phyloP scores from a whole-genome alignment of 768 basidiomycete genomes.

The Trametes cinnabarina region DNA sequence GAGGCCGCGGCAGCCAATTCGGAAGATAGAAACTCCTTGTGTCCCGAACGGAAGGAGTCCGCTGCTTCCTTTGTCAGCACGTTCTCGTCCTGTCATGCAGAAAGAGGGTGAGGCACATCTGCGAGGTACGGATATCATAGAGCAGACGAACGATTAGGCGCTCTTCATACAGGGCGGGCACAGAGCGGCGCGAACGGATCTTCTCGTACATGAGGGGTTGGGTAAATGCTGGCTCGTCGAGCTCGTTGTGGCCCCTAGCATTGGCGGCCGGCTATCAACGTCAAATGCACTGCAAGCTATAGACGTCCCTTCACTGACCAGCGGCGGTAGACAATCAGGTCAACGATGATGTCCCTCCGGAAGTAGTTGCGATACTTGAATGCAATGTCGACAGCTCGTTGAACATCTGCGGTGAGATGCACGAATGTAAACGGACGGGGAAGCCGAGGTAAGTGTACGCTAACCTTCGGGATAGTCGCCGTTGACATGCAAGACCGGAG shows the following conservation, averaged over 20 bases:
- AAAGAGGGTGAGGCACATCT: not conserved
- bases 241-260: conserved; percentile 82
- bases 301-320: conserved; percentile 44
- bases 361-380: conserved; percentile 86
- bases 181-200: conserved; percentile 73
- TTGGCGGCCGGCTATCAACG: conserved; percentile 1
- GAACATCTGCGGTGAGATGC: conserved; percentile 57
- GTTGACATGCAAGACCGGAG: conserved; percentile 87
- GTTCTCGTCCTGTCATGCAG: conserved; percentile 37
- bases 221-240: conserved; percentile 84
- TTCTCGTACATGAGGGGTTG: conserved; percentile 90
- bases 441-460: not conserved
- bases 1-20: conserved; percentile 54
- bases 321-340: conserved; percentile 84
- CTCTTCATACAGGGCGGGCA: conserved; percentile 80
- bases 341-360: conserved; percentile 88
- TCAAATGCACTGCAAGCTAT: not conserved
- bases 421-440: not conserved
- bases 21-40: conserved; percentile 63
- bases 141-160: conserved; percentile 59
- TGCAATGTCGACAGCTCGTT: conserved; percentile 81
- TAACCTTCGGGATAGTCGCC: conserved; percentile 85
- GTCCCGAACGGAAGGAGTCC: conserved; percentile 47
- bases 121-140: not conserved
- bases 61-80: conserved; percentile 53